Conservation (phyloP, 2,329 filamentous ascomycete species). For the Tothia fuscella region DNA sequence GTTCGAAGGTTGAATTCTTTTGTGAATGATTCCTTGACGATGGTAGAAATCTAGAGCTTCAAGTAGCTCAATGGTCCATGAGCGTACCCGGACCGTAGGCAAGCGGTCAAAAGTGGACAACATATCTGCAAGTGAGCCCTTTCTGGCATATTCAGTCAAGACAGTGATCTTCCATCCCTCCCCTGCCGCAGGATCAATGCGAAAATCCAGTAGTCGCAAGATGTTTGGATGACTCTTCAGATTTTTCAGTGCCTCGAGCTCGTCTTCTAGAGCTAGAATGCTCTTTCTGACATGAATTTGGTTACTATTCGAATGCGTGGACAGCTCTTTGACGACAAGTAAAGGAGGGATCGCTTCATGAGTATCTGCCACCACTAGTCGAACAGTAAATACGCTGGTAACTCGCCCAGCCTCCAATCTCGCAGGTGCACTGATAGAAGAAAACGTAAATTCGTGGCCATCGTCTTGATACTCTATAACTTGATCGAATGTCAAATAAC, state of each 20-base stretch:
- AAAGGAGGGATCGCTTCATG: neutral
- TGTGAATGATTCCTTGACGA: constrained; percentile 71
- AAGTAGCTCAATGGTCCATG: constrained; percentile 85
- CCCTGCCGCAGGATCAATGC: constrained; percentile 44
- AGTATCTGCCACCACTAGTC: neutral
- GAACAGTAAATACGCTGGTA: constrained; percentile 1
- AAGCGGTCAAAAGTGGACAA: constrained; percentile 68
- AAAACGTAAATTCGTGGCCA: neutral
- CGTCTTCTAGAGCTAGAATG: constrained; percentile 62
- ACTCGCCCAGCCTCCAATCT: constrained; percentile 1
- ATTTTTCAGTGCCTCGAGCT: constrained; percentile 63
- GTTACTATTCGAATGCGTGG: constrained; percentile 30
- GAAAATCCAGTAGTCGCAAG: constrained; percentile 70
- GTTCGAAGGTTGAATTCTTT: constrained; percentile 68
- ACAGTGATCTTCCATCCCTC: constrained; percentile 60
- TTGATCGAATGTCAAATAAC: constrained; percentile 59
- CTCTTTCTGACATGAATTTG: constrained; percentile 62
- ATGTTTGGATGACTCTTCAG: constrained; percentile 61
- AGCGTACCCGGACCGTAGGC: constrained; percentile 61
- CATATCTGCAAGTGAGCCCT: constrained; percentile 70
- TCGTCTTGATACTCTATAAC: constrained; percentile 46
- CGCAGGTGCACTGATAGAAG: constrained; percentile 50
- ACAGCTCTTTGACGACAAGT: constrained; percentile 8
- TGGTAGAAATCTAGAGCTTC: constrained; percentile 83
- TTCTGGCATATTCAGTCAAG: constrained; percentile 65